Conservation (phyloP, 2,329 filamentous ascomycete genomes). For the Macrophomina phaseolina region DNA sequence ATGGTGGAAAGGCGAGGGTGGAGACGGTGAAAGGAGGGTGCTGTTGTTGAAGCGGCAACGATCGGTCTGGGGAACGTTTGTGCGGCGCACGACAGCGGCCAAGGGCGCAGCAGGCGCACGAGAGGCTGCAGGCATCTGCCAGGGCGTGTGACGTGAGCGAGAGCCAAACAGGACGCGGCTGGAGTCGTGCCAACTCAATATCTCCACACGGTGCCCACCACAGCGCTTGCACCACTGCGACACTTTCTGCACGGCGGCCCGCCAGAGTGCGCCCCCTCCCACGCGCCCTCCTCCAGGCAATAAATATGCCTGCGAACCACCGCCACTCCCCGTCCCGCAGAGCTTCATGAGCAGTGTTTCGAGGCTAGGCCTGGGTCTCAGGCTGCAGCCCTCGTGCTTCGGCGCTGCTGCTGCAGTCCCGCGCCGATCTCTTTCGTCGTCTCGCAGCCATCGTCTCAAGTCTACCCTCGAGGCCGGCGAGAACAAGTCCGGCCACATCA, state of each 20-base stretch:
- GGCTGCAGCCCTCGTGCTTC: conserved; percentile 25
- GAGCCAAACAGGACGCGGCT: conserved; percentile 14
- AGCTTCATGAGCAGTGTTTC: conserved; percentile 24
- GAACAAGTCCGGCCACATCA: conserved; percentile 80
- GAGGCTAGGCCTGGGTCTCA: conserved; percentile 25
- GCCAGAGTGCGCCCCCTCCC: background rate
- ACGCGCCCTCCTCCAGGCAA: background rate
- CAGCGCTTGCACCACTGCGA: conserved; percentile 1
- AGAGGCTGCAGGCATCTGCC: background rate
- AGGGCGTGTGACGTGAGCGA: conserved; percentile 8
- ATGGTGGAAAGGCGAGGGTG: conserved; percentile 15
- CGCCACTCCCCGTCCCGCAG: background rate
- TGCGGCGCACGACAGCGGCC: conserved; percentile 20
- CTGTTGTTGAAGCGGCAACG: conserved; percentile 23
- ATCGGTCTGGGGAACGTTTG: conserved; percentile 26
- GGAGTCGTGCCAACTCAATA: conserved; percentile 18
- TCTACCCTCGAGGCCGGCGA: conserved; percentile 57
- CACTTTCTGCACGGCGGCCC: background rate
- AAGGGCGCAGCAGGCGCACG: background rate
- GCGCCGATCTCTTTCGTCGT: conserved; percentile 16
- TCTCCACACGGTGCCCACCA: conserved; percentile 13
- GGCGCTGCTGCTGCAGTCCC: conserved; percentile 9
- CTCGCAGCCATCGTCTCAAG: conserved; percentile 12
- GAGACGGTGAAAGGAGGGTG: conserved; percentile 18
- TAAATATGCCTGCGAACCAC: conserved; percentile 15